These are phyloP conservation scores for Trametes elegans DNA, from an alignment of 768 basidiomycete species.

Conservation along the genomic window DNA sequence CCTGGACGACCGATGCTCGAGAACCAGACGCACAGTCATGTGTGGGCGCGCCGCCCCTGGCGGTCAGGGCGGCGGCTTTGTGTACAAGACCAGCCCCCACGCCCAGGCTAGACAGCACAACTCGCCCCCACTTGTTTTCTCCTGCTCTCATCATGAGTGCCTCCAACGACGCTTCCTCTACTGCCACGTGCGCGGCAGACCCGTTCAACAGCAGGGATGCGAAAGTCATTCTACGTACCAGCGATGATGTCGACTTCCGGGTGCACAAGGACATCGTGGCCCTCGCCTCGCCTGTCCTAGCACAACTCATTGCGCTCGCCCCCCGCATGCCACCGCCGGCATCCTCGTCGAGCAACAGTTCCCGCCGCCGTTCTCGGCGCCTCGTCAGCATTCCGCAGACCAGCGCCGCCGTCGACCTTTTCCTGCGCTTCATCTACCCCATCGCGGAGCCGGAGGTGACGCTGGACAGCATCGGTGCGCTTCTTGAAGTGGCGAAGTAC, in stretches of 20 bases:
- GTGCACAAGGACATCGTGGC: slow-evolving; percentile 5
- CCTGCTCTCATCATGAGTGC: background rate
- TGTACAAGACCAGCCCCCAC: background rate
- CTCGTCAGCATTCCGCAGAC: slow-evolving; percentile 6
- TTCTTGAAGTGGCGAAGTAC: slow-evolving; percentile 17
- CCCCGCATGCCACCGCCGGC: background rate
- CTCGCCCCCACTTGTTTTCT: background rate
- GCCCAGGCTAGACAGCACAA: background rate
- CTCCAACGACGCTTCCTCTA: background rate
- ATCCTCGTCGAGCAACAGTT: background rate
- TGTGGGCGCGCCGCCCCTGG: background rate
- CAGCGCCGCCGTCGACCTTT: slow-evolving; percentile 16
- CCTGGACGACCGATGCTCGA: background rate
- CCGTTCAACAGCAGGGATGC: slow-evolving; percentile 10
- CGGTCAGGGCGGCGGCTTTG: background rate
- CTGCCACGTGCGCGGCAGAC: background rate
- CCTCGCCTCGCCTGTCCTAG: slow-evolving; percentile 8
- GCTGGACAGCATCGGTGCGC: slow-evolving; percentile 5
- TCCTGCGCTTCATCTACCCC: slow-evolving; percentile 22
- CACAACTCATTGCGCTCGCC: background rate
- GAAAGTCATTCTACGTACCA: slow-evolving; percentile 8
- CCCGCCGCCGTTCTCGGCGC: background rate
- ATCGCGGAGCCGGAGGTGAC: slow-evolving; percentile 12
- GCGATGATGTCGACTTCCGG: slow-evolving; percentile 11
- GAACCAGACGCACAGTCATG: background rate